Percentiles rank a stretch among this genome's conserved stretches.
Evolutionary conservation across 2,329 filamentous ascomycete genomes (phyloP).

Genomic region (Verticillium nubilum): DNA sequence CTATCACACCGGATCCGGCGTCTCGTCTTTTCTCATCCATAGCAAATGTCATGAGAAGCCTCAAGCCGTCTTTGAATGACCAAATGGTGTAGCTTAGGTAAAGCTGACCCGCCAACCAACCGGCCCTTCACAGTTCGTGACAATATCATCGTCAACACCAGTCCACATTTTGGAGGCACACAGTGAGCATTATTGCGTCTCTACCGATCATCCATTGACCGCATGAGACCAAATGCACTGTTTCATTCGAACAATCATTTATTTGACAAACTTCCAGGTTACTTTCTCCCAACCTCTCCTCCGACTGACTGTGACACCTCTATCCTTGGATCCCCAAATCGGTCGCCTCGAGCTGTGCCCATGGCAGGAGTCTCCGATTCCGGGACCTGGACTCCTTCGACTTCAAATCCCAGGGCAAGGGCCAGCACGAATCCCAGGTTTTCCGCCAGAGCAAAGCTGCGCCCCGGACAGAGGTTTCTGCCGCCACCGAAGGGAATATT

Average conservation of each 20-base stretch:
- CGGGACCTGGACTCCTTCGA: slow-evolving; percentile 14
- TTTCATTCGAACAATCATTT: no score
- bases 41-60: background rate
- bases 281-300: slow-evolving; percentile 19
- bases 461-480: slow-evolving; percentile 23
- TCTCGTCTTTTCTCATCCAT: background rate
- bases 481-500: slow-evolving; percentile 26
- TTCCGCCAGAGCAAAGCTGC: slow-evolving; percentile 24
- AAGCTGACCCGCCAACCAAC: no score
- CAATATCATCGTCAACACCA: no score
- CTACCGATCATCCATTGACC: no score
- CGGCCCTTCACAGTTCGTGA: no score
- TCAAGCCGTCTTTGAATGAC: no score
- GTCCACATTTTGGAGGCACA: no score
- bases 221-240: no score
- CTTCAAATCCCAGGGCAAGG: slow-evolving; percentile 16
- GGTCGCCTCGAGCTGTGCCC: slow-evolving; percentile 10
- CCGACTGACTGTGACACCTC: slow-evolving; percentile 8
- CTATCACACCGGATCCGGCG: background rate
- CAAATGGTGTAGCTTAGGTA: no score
- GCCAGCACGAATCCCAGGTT: slow-evolving; percentile 17
- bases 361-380: slow-evolving; percentile 2
- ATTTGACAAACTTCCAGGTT: slow-evolving; percentile 12
- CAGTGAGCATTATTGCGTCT: no score
- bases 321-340: slow-evolving; percentile 1